A percentile compares a stretch with the other conserved stretches of the same genome.
These are phyloP conservation scores for Lodderomyces parapsilosis DNA, from an alignment of 1,139 yeast species.

Conservation along the genomic window DNA sequence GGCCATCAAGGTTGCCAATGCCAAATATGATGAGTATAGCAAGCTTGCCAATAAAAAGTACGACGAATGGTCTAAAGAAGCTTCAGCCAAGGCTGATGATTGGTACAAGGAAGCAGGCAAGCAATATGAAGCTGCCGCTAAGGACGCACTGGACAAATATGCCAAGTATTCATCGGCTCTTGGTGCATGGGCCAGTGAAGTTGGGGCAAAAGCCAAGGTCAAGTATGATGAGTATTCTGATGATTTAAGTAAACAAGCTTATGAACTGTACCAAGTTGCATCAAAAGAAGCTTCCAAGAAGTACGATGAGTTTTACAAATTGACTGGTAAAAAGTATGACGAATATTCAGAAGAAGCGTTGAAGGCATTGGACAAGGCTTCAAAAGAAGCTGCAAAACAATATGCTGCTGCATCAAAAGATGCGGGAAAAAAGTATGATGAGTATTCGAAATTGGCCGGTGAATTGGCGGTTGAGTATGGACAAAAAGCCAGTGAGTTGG, in stretches of 20 bases:
- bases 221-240: constrained; percentile 4
- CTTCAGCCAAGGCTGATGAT: constrained; percentile 4
- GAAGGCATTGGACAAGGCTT: constrained; percentile 5
- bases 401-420: constrained; percentile 7
- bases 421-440: constrained; percentile 6
- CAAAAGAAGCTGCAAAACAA: constrained; percentile 6
- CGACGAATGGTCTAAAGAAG: constrained; percentile 6
- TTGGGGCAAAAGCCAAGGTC: constrained; percentile 3
- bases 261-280: constrained; percentile 4
- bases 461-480: constrained; percentile 4
- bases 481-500: constrained; percentile 3
- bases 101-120: constrained; percentile 12
- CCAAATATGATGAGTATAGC: constrained; percentile 9
- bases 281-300: constrained; percentile 8
- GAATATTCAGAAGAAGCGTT: constrained; percentile 3
- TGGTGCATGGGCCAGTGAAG: constrained; percentile 5
- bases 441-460: constrained; percentile 4
- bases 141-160: constrained; percentile 7
- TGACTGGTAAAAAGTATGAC: constrained; percentile 6
- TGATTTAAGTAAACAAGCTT: constrained; percentile 5
- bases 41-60: constrained; percentile 8
- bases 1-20: constrained; percentile 7
- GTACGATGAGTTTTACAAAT: constrained; percentile 5
- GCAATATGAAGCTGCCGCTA: constrained; percentile 7
- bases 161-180: constrained; percentile 7